phyloP scores from a whole-genome alignment of 805 yeast genomes.

The Candida palmyrensis region DNA sequence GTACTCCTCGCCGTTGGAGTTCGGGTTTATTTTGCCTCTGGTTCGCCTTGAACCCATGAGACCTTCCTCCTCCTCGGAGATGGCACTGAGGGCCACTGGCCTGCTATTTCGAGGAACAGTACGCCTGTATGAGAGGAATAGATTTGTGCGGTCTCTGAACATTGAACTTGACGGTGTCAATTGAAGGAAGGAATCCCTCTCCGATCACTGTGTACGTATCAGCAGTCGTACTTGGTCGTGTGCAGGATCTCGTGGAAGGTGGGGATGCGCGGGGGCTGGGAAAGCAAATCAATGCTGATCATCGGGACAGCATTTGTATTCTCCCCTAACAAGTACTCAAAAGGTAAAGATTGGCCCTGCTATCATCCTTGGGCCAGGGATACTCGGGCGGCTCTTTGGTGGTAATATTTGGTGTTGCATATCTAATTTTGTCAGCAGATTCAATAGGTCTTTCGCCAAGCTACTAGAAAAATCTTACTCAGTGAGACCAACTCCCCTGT shows the following conservation, averaged over 20 bases:
- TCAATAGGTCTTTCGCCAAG: no score
- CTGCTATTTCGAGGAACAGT: conserved; percentile 65
- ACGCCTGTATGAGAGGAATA: conserved; percentile 81
- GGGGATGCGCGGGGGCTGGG: background rate
- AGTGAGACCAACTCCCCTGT: background rate
- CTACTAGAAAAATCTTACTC: background rate
- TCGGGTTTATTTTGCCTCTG: conserved; percentile 9
- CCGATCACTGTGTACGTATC: background rate
- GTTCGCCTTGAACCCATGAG: conserved; percentile 38
- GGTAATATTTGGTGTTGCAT: no score
- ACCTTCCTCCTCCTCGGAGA: conserved; percentile 56
- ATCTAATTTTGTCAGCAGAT: no score
- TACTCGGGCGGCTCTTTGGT: no score
- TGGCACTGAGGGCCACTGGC: conserved; percentile 13
- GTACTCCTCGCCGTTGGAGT: conserved; percentile 3
- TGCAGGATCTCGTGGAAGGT: background rate
- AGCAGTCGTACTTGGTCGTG: background rate
- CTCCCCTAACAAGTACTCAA: background rate
- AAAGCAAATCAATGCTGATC: conserved; percentile 1
- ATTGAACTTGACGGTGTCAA: conserved; percentile 28
- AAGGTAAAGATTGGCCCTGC: background rate
- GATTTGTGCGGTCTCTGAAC: conserved; percentile 94
- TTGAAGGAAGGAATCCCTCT: background rate
- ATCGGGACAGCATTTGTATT: no score
- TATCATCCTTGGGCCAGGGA: no score